Evolutionary conservation across 495 filamentous ascomycete species (phyloP).

Genomic region (Aspergillus homomorphus): DNA sequence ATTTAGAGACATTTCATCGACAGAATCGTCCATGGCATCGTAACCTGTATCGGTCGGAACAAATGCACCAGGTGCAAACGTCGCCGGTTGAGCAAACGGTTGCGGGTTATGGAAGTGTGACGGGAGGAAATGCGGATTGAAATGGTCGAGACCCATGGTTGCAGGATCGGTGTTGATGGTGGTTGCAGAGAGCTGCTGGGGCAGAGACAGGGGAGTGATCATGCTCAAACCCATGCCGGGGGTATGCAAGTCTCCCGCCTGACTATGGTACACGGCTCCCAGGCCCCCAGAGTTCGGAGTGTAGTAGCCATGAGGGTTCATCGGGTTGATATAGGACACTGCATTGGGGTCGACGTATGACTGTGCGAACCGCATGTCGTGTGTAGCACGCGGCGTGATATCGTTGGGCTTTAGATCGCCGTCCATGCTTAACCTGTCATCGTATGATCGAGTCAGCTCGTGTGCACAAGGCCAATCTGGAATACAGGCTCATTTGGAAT

Average conservation of each 20-base stretch:
- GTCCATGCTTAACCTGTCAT: conserved; percentile 41
- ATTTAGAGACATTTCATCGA: conserved; percentile 57
- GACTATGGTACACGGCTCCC: conserved; percentile 75
- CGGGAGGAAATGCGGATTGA: conserved; percentile 59
- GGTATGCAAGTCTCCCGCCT: conserved; percentile 88
- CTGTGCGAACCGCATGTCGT: conserved; percentile 84
- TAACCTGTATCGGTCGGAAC: conserved; percentile 72
- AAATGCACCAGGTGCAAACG: conserved; percentile 79
- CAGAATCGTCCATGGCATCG: conserved; percentile 67
- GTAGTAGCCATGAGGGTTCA: conserved; percentile 79
- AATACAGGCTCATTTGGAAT: background rate
- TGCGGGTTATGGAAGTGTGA: conserved; percentile 72
- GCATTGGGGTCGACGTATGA: conserved; percentile 82
- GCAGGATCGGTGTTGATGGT: conserved; percentile 30
- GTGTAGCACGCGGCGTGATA: conserved; percentile 69
- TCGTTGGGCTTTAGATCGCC: conserved; percentile 71
- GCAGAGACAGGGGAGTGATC: conserved; percentile 80
- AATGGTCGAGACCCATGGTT: conserved; percentile 49
- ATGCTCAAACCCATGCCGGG: conserved; percentile 72
- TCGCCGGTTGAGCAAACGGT: conserved; percentile 62
- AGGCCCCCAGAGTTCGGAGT: conserved; percentile 85
- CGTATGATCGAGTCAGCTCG: conserved; percentile 5
- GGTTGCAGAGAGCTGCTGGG: conserved; percentile 56
- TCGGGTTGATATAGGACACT: conserved; percentile 72
- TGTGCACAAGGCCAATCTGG: background rate